These are phyloP conservation scores for Globisporangium radiosum DNA, from an alignment of 352 stramenopile species.

Conservation along the genomic window DNA sequence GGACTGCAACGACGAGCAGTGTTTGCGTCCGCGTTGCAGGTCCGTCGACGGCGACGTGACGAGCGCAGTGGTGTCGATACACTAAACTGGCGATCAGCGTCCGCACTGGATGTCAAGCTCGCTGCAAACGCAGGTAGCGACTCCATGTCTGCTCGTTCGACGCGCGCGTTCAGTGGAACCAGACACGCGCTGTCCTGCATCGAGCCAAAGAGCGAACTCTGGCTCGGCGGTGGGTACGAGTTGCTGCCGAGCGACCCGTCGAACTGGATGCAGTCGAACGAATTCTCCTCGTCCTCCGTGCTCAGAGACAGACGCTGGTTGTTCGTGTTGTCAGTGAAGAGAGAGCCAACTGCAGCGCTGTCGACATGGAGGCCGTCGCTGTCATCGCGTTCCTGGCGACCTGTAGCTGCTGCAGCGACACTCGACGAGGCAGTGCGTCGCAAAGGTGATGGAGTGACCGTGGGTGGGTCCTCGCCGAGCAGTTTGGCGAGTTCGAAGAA, in stretches of 20 bases:
- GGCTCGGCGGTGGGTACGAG: conserved; percentile 17
- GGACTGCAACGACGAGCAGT: no score
- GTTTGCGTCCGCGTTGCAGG: not conserved
- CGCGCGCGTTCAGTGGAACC: conserved; percentile 19
- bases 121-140: no score
- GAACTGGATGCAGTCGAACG: conserved; percentile 46
- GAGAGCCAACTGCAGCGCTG: no score
- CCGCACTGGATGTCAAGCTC: no score
- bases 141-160: not conserved
- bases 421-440: not conserved
- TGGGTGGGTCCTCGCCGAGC: conserved; percentile 29
- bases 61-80: no score
- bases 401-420: not conserved
- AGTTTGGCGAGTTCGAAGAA: conserved; percentile 51
- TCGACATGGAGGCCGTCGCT: no score
- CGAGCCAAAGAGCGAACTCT: conserved; percentile 42
- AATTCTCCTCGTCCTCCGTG: conserved; percentile 19
- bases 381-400: not conserved
- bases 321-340: no score
- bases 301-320: conserved; percentile 2
- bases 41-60: not conserved
- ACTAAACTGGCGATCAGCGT: no score
- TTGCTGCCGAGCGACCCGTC: conserved; percentile 11
- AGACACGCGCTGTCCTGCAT: conserved; percentile 53
- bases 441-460: conserved; percentile 7